Evolutionary conservation across 2,329 filamentous ascomycete genomes (phyloP).

Genomic region (Diaporthe batatas): DNA sequence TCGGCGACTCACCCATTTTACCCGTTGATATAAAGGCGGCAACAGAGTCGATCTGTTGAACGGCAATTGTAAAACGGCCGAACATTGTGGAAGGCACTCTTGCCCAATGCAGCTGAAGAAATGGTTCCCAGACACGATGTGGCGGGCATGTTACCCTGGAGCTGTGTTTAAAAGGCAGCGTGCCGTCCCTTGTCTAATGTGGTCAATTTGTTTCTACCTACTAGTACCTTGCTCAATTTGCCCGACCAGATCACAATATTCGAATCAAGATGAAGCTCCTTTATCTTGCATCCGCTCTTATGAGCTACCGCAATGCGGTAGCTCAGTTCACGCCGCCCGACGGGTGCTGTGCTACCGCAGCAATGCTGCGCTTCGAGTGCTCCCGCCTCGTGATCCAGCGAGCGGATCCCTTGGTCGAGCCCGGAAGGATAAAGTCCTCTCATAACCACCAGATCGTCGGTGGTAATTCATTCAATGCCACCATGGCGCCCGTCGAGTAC

Average conservation of each 20-base stretch:
- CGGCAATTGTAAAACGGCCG: slow-evolving; percentile 12
- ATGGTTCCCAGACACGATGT: background rate
- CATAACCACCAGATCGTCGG: slow-evolving; percentile 57
- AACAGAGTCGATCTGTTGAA: slow-evolving; percentile 3
- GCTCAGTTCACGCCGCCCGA: slow-evolving; percentile 15
- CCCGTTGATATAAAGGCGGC: background rate
- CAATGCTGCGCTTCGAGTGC: slow-evolving; percentile 46
- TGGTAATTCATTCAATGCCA: slow-evolving; percentile 56
- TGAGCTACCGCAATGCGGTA: background rate
- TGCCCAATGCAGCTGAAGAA: background rate
- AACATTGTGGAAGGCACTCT: background rate
- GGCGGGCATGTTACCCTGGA: background rate
- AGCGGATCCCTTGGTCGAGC: slow-evolving; percentile 51
- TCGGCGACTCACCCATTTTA: slow-evolving; percentile 9
- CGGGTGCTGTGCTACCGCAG: slow-evolving; percentile 35
- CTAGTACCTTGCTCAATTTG: background rate
- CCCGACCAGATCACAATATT: background rate
- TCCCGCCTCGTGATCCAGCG: slow-evolving; percentile 47
- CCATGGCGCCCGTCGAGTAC: slow-evolving; percentile 48
- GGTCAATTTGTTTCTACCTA: background rate
- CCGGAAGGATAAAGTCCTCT: slow-evolving; percentile 52
- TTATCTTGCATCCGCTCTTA: background rate
- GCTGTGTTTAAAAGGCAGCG: background rate
- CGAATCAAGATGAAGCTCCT: background rate
- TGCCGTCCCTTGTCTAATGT: too few species aligned